phyloP scores from a whole-genome alignment of 1,284 basidiomycete genomes.

The Taiwanofungus camphoratus region DNA sequence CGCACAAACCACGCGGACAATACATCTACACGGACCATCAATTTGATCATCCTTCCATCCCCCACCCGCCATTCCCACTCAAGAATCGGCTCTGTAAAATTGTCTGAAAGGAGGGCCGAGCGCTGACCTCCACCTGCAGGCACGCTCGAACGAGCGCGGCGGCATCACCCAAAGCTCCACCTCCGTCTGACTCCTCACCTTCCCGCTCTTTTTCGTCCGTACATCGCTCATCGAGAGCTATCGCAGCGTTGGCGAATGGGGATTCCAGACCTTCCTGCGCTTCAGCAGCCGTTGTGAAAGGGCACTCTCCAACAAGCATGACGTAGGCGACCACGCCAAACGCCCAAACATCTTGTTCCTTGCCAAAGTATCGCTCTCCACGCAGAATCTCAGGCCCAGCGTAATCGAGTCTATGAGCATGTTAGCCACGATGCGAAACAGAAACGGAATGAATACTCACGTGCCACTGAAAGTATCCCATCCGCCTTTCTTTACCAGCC shows the following conservation, averaged over 20 bases:
- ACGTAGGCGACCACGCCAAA: constrained; percentile 98
- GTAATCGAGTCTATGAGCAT: constrained; percentile 74
- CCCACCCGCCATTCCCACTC: constrained; percentile 62
- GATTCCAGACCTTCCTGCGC: constrained; percentile 75
- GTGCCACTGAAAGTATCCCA: constrained; percentile 98
- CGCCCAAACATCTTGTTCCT: constrained; percentile 98
- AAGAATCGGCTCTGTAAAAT: constrained; percentile 78
- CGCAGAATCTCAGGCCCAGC: constrained; percentile 95
- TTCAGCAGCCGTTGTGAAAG: constrained; percentile 83
- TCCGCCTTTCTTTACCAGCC: constrained; percentile 74
- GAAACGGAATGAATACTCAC: constrained; percentile 41
- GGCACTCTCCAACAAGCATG: constrained; percentile 91
- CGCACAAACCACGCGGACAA: constrained; percentile 18
- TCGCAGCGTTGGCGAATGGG: constrained; percentile 66
- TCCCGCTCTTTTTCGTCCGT: constrained; percentile 63
- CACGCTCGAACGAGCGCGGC: constrained; percentile 77
- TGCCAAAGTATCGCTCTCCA: constrained; percentile 91
- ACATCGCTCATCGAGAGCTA: constrained; percentile 72
- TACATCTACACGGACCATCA: constrained; percentile 11
- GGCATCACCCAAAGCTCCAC: constrained; percentile 76
- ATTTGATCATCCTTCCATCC: constrained; percentile 21
- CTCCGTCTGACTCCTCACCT: constrained; percentile 72
- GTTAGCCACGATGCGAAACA: constrained; percentile 9
- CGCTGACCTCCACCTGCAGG: constrained; percentile 63
- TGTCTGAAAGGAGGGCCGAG: constrained; percentile 78